Evolutionary conservation across 1,284 basidiomycete species (phyloP), one percentile per base, ranked within the genome.

Genomic region (Filobasidium uniguttulatum): DNA sequence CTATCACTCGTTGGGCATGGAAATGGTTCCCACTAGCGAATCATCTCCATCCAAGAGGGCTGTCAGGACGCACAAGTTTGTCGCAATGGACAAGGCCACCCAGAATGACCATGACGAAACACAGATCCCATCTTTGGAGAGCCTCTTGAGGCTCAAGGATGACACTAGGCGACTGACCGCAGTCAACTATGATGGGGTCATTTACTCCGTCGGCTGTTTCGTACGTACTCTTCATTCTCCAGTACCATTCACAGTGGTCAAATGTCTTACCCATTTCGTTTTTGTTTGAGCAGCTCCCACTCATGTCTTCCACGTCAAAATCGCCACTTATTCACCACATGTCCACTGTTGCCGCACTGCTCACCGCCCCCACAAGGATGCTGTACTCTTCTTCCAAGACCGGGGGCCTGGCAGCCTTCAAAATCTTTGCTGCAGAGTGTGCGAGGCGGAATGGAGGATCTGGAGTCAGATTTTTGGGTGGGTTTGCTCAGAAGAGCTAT

Each of bases 301-400:
- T 89, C 3, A 76, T 94, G 22, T 73, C 78, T 17, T 69, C 73
- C 17, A 78, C 80, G 0, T 91, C 86, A 0, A 53, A 59, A 0
- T 74, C 77, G 0, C 89, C 90, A 0, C 79, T 83, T 0, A 74
- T 93, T 34, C 77, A 85, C 33, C 77, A 90, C 46, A 69, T 93
- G 31, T 86, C 85, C 10, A 86, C 83, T 5, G 73, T 84, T 4
- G 88, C 82, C 3, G 80, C 85, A 0, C 73, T 83, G 5, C 77
- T 89, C 23, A 84, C 89, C 0, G 80, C 89, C 0, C 90, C 90
- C 0, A 88, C 85, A 0, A 81, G 90, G 15, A 73, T 83, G 0
- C 69, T 96, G 26, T 96, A 96, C 65, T 79, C 78, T 0, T 80
- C 87, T 0, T 85, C 84, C 3, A 96, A 96, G 65, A 73, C 82